Evolutionary conservation across 352 stramenopile species (phyloP), one percentile per base, ranked within the genome.

Genomic region (Phytophthora nicotianae): DNA sequence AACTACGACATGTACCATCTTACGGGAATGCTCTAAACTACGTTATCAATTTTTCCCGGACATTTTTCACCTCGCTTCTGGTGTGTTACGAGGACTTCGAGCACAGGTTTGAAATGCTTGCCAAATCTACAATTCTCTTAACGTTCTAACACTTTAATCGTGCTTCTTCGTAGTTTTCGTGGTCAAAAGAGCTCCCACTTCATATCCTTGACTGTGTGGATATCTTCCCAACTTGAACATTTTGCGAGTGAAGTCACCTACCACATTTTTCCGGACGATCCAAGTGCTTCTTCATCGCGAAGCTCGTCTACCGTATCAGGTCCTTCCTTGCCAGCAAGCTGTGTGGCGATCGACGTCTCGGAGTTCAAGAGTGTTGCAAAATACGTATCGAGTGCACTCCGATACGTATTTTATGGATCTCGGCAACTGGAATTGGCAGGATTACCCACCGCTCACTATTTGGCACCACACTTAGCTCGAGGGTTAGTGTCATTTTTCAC

Each of bases 31-130:
- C 75, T 19, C 75, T 92, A 41, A 87, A 88, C 59, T 95, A 91
- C 54, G 83, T 95, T 19, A 88, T 95, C 49, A 90, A 91, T 29
- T 72, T 92, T 29, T 93, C 86, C 4, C 69, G 86, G 10, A 91
- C 86, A 0, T 92, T 95, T 68, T 95, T 95, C 73, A 91, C 86
- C n/a, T 90, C 83, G 0, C 60, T 95, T 9, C 66, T 95, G 4
- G 83, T 93, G 41, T 93, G 83, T 58, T 95, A 92, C 55, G 76
- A 95, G 33, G 86, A 95, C 64, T 93, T 79, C 23, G 77, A 88
- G 41, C 73, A 84, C 54, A 90, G 80, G 85, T 91, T 59, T 11
- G 27, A 27, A 8, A 9, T 38, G 14, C 14, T 26, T 13, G 19
- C 1, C 33, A n/a, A 19, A n/a, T 29, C 14, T n/a, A 27, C 10